Evolutionary conservation across 768 basidiomycete genomes (phyloP).

Genomic region (Rhizopogon sp.): DNA sequence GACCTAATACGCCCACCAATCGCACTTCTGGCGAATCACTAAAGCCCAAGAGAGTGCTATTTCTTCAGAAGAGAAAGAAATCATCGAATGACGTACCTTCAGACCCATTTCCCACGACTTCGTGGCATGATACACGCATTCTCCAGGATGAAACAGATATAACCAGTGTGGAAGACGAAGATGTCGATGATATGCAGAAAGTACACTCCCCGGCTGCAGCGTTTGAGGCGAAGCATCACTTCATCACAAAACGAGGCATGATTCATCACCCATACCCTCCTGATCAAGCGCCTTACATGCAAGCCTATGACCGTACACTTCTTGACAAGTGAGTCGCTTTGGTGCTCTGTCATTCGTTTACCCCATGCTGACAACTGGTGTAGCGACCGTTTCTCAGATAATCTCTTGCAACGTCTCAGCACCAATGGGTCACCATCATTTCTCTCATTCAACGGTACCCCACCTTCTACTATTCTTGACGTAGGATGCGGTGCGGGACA

Average conservation of each 20-base stretch:
- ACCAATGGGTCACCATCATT: slow-evolving; percentile 56
- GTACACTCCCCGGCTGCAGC: slow-evolving; percentile 6
- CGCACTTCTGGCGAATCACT: slow-evolving; percentile 5
- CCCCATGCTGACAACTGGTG: slow-evolving; percentile 1
- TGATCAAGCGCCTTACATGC: slow-evolving; percentile 57
- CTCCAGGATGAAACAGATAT: not conserved
- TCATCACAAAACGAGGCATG: slow-evolving; percentile 29
- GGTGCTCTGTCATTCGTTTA: not conserved
- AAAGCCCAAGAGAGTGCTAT: slow-evolving; percentile 14
- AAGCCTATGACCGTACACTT: slow-evolving; percentile 51
- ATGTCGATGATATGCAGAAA: not conserved
- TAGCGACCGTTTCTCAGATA: slow-evolving; percentile 59
- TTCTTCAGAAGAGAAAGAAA: slow-evolving; percentile 20
- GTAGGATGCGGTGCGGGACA: slow-evolving; percentile 71
- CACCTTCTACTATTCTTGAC: slow-evolving; percentile 58
- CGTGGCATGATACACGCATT: not conserved
- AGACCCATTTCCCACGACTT: not conserved
- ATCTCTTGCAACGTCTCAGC: slow-evolving; percentile 51
- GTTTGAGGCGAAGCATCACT: slow-evolving; percentile 21
- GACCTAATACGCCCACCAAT: slow-evolving; percentile 8
- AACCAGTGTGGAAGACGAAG: not conserved
- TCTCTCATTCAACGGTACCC: slow-evolving; percentile 41
- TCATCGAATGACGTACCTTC: slow-evolving; percentile 6
- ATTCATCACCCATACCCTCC: slow-evolving; percentile 50
- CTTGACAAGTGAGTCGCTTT: slow-evolving; percentile 50